Conservation (phyloP, 2,329 filamentous ascomycete genomes). For the Diaporthe destruens region DNA sequence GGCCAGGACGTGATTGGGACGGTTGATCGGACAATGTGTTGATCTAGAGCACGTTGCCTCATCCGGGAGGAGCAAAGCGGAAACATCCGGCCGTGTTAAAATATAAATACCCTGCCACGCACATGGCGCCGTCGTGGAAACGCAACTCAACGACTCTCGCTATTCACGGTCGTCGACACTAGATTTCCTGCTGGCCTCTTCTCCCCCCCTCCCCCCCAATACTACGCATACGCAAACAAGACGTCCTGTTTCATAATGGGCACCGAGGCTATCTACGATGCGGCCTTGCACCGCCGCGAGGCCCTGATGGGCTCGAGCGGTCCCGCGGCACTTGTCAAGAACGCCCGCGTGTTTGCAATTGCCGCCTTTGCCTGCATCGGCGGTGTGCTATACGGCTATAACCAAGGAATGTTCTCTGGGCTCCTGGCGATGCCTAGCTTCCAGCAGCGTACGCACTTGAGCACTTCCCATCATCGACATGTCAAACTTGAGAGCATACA, state of each 20-base stretch:
- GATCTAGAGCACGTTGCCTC: background rate
- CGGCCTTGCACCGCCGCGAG: constrained; percentile 64
- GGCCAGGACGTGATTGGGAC: constrained; percentile 19
- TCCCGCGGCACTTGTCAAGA: constrained; percentile 67
- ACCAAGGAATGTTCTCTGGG: constrained; percentile 82
- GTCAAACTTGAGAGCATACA: background rate
- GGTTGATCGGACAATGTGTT: constrained; percentile 8
- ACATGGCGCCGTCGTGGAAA: background rate
- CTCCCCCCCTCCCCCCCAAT: too few relatives aligned
- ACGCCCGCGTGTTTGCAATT: constrained; percentile 71
- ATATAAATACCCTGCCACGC: background rate
- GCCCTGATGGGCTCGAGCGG: constrained; percentile 67
- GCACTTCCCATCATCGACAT: background rate
- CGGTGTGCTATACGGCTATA: constrained; percentile 76
- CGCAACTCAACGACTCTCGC: background rate
- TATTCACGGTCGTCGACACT: background rate
- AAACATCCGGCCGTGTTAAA: constrained; percentile 3
- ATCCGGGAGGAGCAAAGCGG: background rate
- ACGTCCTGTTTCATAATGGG: constrained; percentile 34
- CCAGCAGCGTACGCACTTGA: constrained; percentile 57
- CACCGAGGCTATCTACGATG: constrained; percentile 60
- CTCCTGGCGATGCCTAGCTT: constrained; percentile 71
- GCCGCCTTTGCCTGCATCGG: constrained; percentile 74
- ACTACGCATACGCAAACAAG: background rate
- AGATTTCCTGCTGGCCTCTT: too few relatives aligned